Evolutionary conservation across 176 grass and related monocot species (phyloP).

Genomic region (Pontederia paniculata): DNA sequence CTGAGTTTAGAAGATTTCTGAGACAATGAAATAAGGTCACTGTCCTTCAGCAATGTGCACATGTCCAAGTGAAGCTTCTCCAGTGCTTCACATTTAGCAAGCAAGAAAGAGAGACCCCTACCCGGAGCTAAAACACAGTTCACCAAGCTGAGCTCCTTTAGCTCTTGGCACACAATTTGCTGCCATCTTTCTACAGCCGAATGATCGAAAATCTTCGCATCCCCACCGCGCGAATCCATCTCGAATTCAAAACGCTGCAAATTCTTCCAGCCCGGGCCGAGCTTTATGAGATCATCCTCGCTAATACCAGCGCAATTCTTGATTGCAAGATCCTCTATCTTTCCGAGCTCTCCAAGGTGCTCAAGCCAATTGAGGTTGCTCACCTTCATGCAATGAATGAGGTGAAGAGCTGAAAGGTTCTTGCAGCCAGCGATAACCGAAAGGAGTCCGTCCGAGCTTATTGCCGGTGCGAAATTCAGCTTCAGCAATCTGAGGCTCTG

Average conservation of each 20-base stretch:
- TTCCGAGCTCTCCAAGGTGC: conserved; percentile 41
- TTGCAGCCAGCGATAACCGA: conserved; percentile 42
- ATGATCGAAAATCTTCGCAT: conserved; percentile 7
- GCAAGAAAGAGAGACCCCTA: conserved; percentile 33
- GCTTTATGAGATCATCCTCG: conserved; percentile 41
- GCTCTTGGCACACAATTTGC: conserved; percentile 22
- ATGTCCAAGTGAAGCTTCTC: conserved; percentile 49
- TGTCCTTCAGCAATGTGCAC: conserved; percentile 38
- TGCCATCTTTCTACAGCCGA: conserved; percentile 8
- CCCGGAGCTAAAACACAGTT: conserved; percentile 31
- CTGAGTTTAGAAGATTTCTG: conserved; percentile 39
- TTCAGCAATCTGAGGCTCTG: conserved; percentile 34
- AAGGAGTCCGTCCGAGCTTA: conserved; percentile 43
- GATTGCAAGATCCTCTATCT: conserved; percentile 41
- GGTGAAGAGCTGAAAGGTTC: conserved; percentile 38
- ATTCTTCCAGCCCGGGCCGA: conserved; percentile 46
- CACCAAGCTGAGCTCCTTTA: conserved; percentile 51
- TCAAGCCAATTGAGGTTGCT: conserved; percentile 40
- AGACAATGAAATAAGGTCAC: conserved; percentile 39
- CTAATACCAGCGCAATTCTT: conserved; percentile 38
- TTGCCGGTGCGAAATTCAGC: conserved; percentile 26
- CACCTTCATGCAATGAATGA: conserved; percentile 43
- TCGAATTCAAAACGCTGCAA: conserved; percentile 51
- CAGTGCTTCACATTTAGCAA: conserved; percentile 36
- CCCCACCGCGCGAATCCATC: conserved; percentile 27